Base-by-base conservation (phyloP, 495 filamentous ascomycete species). In the Aspergillus affinis region DNA sequence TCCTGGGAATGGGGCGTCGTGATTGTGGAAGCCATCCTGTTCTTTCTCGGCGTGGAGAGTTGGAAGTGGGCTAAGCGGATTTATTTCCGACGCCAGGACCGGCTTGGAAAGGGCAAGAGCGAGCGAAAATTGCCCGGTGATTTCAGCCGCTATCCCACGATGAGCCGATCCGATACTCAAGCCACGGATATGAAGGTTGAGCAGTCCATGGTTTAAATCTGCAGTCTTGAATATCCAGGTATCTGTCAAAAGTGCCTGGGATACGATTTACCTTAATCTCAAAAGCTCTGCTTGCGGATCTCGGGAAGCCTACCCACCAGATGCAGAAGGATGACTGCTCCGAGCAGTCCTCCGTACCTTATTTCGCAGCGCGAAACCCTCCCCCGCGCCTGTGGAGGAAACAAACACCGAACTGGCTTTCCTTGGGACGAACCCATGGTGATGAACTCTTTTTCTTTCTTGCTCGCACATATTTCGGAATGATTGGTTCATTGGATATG, bases 1-100 rank as follows among this genome's bases (percentile, higher is more conserved):
- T 81, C 75, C 26, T 90, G 88, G 88, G 88, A 90, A 69, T 90
- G 88, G 88, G 80, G 73, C 6, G 79, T 90, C 64, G 87, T 78
- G 20, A 69, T 90, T 61, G 71, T 85, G 17, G 83, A 82, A 51
- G 78, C 82, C 1, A 62, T 78, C 6, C 61, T 90, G 10, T 90
- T 90, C 73, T 83, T 90, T 61, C 61, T 73, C 6, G 87, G 86
- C 8, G 77, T 86, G 18, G 88, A 90, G 73, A 54, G 65, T 19
- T 90, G 87, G 86, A 89, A 90, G 75, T 87, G 79, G 75, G 77
- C 66, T 20, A 91, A 90, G 72, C 73, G 88, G 27, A 62, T 74
- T 32, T 80, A 70, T 46, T 80, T 82, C 79, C 72, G 77, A 20
- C 69, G 72, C 8, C 66, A 68, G 65, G 70, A 56, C 6, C 47